Percentiles rank a stretch among this genome's conserved stretches.
Evolutionary conservation across 2,329 filamentous ascomycete genomes (phyloP).

Genomic region (Myriosclerotinia scirpicola): DNA sequence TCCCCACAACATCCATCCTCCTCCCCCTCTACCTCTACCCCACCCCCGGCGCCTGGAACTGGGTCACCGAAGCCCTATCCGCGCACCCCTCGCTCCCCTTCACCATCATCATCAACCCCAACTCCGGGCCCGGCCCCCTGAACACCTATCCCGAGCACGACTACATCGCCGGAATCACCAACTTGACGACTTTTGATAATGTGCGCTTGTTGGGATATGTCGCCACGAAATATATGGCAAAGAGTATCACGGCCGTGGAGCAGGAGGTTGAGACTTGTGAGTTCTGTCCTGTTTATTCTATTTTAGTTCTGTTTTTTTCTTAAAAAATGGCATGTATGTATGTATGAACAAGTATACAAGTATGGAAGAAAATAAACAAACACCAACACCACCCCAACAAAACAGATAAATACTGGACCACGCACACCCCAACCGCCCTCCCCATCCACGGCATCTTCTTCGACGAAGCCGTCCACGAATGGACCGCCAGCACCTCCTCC

Average conservation of each 20-base stretch:
- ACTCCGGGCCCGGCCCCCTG: background rate
- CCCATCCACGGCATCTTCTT: slow-evolving; percentile 8
- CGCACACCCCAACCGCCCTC: background rate
- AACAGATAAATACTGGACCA: slow-evolving; percentile 10
- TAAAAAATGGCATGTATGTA: too few species aligned
- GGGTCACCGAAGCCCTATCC: background rate
- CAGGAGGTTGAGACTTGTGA: background rate
- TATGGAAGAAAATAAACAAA: background rate
- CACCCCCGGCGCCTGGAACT: background rate
- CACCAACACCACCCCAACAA: too few species aligned
- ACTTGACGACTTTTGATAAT: background rate
- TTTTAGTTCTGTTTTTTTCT: background rate
- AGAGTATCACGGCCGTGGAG: background rate
- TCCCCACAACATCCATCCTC: background rate
- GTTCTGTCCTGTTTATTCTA: too few species aligned
- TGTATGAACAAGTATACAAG: too few species aligned
- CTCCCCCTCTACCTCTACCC: slow-evolving; percentile 17
- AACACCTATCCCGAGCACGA: background rate
- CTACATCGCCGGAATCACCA: slow-evolving; percentile 1
- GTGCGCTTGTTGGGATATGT: background rate
- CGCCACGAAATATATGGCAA: background rate
- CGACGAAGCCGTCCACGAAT: background rate
- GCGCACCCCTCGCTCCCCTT: background rate
- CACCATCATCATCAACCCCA: slow-evolving; percentile 13
- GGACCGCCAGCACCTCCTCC: background rate